Evolutionary conservation across 495 filamentous ascomycete genomes (phyloP).

Genomic region (Tuber aestivum): DNA sequence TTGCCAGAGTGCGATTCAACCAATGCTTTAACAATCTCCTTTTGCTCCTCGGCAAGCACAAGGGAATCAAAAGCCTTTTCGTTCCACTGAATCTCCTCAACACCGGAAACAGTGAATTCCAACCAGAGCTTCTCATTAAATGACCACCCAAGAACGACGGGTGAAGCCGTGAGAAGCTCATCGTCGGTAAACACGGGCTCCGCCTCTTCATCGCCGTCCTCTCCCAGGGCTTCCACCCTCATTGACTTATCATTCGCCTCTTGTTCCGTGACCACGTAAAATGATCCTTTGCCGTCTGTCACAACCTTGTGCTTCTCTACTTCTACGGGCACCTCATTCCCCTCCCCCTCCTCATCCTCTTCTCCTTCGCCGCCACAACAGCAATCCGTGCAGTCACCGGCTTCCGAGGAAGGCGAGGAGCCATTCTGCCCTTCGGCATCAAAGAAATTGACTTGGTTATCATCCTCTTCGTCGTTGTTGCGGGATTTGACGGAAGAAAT

Average conservation of each 20-base stretch:
- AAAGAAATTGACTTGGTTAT: conserved; percentile 49
- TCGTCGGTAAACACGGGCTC: conserved; percentile 71
- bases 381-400: conserved; percentile 51
- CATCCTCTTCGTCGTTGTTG: conserved; percentile 62
- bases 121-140: conserved; percentile 90
- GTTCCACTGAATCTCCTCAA: conserved; percentile 79
- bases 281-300: conserved; percentile 22
- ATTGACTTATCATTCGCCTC: conserved; percentile 25
- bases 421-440: conserved; percentile 26
- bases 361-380: conserved; percentile 47
- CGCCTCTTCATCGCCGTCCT: conserved; percentile 52
- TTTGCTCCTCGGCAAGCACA: conserved; percentile 67
- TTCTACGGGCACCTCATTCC: conserved; percentile 12
- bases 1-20: conserved; percentile 65
- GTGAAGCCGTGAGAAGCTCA: conserved; percentile 82
- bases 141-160: conserved; percentile 85
- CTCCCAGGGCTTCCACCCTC: conserved; percentile 37
- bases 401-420: conserved; percentile 47
- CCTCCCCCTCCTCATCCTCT: conserved; percentile 41
- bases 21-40: conserved; percentile 72
- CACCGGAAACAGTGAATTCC: conserved; percentile 76
- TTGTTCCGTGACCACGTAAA: conserved; percentile 16
- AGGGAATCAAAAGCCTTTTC: conserved; percentile 72
- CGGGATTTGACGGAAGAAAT: conserved; percentile 73
- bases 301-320: conserved; percentile 19